Percentiles rank a stretch among this genome's conserved stretches.
phyloP scores from a whole-genome alignment of 352 stramenopile species.

The Globisporangium middletonii region DNA sequence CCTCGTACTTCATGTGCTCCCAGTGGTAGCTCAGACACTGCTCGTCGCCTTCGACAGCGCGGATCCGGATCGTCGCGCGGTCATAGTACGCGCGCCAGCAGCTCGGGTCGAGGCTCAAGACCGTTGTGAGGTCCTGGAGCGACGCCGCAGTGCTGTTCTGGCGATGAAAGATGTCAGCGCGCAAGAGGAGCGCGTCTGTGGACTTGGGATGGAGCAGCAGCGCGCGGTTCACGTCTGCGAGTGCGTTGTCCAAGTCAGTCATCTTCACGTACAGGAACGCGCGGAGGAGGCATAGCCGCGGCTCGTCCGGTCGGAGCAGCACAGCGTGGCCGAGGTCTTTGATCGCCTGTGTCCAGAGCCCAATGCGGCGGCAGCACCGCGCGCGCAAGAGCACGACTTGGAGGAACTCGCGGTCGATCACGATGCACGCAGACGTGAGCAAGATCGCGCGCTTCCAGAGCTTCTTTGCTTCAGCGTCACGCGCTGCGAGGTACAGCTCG shows the following conservation, averaged over 20 bases:
- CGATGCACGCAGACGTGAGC: slow-evolving; percentile 59
- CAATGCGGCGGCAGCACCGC: slow-evolving; percentile 60
- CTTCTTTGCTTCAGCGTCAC: slow-evolving; percentile 46
- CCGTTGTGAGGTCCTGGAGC: slow-evolving; percentile 60
- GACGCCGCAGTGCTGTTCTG: slow-evolving; percentile 35
- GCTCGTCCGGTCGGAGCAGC: slow-evolving; percentile 39
- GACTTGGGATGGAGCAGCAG: slow-evolving; percentile 60
- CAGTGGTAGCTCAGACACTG: slow-evolving; percentile 58
- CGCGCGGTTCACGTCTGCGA: slow-evolving; percentile 52
- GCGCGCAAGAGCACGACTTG: slow-evolving; percentile 52
- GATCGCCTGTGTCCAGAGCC: slow-evolving; percentile 66
- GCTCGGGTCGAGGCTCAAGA: slow-evolving; percentile 43
- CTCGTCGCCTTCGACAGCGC: slow-evolving; percentile 59
- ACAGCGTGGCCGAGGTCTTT: slow-evolving; percentile 60
- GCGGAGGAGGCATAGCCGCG: slow-evolving; percentile 47
- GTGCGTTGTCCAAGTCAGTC: slow-evolving; percentile 38
- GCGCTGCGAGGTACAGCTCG: slow-evolving; percentile 49
- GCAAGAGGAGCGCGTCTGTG: slow-evolving; percentile 56
- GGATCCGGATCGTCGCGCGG: slow-evolving; percentile 57
- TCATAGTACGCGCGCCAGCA: slow-evolving; percentile 83
- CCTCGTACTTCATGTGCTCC: slow-evolving; percentile 61
- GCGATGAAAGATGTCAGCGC: slow-evolving; percentile 58
- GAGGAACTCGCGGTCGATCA: slow-evolving; percentile 59
- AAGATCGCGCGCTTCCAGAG: slow-evolving; percentile 69
- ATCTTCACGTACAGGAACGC: slow-evolving; percentile 57